Percentiles rank a stretch among this genome's conserved stretches.
Evolutionary conservation across 352 stramenopile species (phyloP).

Genomic region (Phytophthora foliorum): DNA sequence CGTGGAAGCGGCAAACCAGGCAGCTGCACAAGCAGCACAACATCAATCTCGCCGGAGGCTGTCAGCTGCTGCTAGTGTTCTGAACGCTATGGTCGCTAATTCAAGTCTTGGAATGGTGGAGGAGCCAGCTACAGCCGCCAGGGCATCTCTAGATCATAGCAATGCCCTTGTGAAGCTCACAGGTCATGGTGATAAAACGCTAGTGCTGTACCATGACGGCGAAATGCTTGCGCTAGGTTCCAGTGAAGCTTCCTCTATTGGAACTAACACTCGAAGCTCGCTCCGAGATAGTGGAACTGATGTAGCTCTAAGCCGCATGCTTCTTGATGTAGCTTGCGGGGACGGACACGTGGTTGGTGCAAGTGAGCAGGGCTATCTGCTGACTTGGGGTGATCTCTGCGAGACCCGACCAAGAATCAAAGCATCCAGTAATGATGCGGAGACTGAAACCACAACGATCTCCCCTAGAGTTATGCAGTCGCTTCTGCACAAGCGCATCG

Average conservation of each 20-base stretch:
- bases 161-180: slow-evolving; percentile 55
- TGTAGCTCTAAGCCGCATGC: slow-evolving; percentile 59
- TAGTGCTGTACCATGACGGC: slow-evolving; percentile 60
- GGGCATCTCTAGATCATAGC: slow-evolving; percentile 25
- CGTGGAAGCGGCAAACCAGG: slow-evolving; percentile 43
- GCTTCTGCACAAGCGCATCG: slow-evolving; percentile 68
- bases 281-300: slow-evolving; percentile 28
- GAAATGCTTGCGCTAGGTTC: slow-evolving; percentile 45
- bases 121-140: slow-evolving; percentile 23
- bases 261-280: slow-evolving; percentile 9
- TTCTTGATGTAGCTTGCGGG: slow-evolving; percentile 69
- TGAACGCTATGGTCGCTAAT: slow-evolving; percentile 15
- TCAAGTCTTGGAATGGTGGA: slow-evolving; percentile 7
- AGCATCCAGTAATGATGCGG: not conserved
- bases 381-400: slow-evolving; percentile 76
- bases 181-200: slow-evolving; percentile 48
- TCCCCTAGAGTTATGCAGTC: slow-evolving; percentile 46
- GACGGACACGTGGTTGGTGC: slow-evolving; percentile 65
- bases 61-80: slow-evolving; percentile 15
- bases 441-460: not conserved
- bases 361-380: slow-evolving; percentile 79
- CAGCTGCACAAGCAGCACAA: slow-evolving; percentile 22
- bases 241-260: slow-evolving; percentile 8
- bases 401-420: slow-evolving; percentile 48
- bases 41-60: slow-evolving; percentile 37